Evolutionary conservation across 1,284 basidiomycete species (phyloP).

Genomic region (Leccinum proximum): DNA sequence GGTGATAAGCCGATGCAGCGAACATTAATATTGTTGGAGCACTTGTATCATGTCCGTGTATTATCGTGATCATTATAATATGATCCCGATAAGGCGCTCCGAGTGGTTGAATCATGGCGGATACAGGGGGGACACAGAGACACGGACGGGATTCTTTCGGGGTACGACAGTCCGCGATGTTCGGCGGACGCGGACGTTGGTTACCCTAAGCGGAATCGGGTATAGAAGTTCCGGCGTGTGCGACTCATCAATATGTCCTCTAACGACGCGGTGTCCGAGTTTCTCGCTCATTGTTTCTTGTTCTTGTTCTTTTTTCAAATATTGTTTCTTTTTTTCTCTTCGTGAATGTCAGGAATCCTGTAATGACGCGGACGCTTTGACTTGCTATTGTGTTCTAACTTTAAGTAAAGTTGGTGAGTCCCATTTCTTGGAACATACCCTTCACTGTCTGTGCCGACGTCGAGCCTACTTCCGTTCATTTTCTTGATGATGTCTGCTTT

Average conservation of each 20-base stretch:
- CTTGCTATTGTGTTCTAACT: neutral
- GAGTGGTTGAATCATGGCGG: constrained; percentile 13
- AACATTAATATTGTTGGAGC: neutral
- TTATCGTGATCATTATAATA: neutral
- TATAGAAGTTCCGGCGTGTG: neutral
- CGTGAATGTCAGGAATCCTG: neutral
- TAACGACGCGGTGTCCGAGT: neutral
- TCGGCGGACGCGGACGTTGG: neutral
- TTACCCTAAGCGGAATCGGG: neutral
- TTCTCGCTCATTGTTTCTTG: neutral
- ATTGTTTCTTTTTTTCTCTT: neutral
- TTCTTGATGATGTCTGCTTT: constrained; percentile 10
- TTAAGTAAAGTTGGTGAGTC: constrained; percentile 8
- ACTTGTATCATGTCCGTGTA: neutral
- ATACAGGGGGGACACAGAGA: neutral
- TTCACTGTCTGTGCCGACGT: neutral
- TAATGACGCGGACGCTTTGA: too few relatives aligned
- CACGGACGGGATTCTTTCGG: constrained; percentile 1
- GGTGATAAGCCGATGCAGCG: constrained; percentile 14
- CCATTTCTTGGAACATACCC: neutral
- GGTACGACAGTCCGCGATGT: neutral
- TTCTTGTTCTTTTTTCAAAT: too few relatives aligned
- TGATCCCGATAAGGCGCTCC: constrained; percentile 2
- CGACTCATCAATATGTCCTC: neutral
- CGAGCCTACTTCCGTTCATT: constrained; percentile 1